Conservation (phyloP, 2,329 filamentous ascomycete species). For the Xylariomycetidae sp. region DNA sequence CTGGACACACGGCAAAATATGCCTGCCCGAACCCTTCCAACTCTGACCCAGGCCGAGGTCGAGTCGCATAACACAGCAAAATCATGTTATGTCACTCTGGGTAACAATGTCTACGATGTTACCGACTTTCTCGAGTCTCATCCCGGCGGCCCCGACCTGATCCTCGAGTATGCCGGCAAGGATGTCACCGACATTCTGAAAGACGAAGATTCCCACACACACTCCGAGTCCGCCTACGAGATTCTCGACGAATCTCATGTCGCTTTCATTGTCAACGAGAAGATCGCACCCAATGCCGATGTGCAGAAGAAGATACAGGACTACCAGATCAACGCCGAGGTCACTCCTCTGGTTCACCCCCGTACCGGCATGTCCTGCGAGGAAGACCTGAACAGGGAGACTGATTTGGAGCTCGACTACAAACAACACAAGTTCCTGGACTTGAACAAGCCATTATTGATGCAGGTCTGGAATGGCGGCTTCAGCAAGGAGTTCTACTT, state of each 20-base stretch:
- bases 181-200: constrained; percentile 80
- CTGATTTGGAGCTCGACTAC: constrained; percentile 71
- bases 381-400: constrained; percentile 83
- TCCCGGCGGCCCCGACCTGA: constrained; percentile 82
- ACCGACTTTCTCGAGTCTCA: constrained; percentile 88
- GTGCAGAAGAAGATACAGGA: constrained; percentile 28
- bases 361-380: constrained; percentile 85
- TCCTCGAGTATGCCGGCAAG: constrained; percentile 85
- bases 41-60: constrained; percentile 76
- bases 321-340: constrained; percentile 29
- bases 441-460: constrained; percentile 74
- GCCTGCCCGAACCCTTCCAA: constrained; percentile 78
- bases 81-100: constrained; percentile 91
- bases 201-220: constrained; percentile 76
- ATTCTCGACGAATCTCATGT: constrained; percentile 83
- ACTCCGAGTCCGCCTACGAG: constrained; percentile 93
- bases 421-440: constrained; percentile 93
- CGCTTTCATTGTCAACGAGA: constrained; percentile 68
- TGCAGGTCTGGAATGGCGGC: constrained; percentile 82
- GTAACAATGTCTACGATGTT: constrained; percentile 88
- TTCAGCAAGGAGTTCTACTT: constrained; percentile 97
- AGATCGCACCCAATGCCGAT: constrained; percentile 36
- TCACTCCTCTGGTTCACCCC: constrained; percentile 39
- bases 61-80: constrained; percentile 71
- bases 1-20: constrained; percentile 54